A percentile compares a stretch with the other conserved stretches of the same genome.
phyloP scores from a whole-genome alignment of 805 yeast genomes.

The Osmozyma mogii region DNA sequence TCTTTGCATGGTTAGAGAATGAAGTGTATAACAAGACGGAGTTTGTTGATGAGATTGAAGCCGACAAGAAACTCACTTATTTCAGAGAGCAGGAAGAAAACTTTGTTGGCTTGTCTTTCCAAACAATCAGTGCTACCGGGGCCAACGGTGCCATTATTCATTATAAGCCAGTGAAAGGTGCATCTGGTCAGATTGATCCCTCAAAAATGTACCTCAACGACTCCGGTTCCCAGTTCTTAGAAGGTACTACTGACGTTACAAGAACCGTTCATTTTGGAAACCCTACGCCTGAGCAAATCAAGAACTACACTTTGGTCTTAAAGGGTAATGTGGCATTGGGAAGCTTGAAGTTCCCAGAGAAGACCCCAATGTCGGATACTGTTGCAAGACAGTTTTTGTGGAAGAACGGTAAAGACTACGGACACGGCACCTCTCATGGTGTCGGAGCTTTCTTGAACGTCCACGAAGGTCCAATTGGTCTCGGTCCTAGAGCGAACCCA shows the following conservation, averaged over 20 bases:
- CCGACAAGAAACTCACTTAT: slow-evolving; percentile 39
- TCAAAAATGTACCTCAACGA: slow-evolving; percentile 47
- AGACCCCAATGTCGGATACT: slow-evolving; percentile 48
- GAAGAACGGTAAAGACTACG: slow-evolving; percentile 49
- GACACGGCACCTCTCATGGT: slow-evolving; percentile 63
- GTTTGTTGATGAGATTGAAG: slow-evolving; percentile 50
- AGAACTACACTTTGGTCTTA: slow-evolving; percentile 48
- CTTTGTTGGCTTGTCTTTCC: slow-evolving; percentile 61
- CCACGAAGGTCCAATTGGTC: slow-evolving; percentile 60
- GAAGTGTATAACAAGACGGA: slow-evolving; percentile 36
- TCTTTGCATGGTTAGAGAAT: slow-evolving; percentile 53
- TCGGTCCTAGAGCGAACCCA: slow-evolving; percentile 45
- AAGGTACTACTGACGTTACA: slow-evolving; percentile 60
- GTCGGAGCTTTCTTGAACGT: slow-evolving; percentile 54
- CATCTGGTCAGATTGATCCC: slow-evolving; percentile 43
- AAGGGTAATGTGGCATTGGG: slow-evolving; percentile 50
- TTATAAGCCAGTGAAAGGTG: slow-evolving; percentile 47
- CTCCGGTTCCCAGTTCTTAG: slow-evolving; percentile 54
- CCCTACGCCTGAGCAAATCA: slow-evolving; percentile 40
- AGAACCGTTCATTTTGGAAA: slow-evolving; percentile 48
- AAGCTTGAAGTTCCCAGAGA: slow-evolving; percentile 44
- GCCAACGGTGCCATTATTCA: slow-evolving; percentile 74
- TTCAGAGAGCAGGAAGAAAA: slow-evolving; percentile 35
- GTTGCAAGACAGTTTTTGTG: slow-evolving; percentile 54
- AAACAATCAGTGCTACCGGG: slow-evolving; percentile 69